phyloP scores from a whole-genome alignment of 83 land plant genomes.

The Thuja plicata region DNA sequence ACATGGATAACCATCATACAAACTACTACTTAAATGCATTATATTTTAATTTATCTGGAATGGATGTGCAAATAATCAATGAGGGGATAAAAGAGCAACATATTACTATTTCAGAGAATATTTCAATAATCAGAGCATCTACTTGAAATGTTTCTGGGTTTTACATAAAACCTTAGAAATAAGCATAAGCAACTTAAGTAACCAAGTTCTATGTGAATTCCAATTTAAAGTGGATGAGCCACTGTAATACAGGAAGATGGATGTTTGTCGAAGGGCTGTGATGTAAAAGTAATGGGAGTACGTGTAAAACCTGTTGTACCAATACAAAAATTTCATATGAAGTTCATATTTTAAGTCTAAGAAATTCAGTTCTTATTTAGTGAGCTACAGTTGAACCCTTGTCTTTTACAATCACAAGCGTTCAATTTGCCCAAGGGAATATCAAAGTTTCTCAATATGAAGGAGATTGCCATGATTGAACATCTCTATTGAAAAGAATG shows the following conservation, averaged over 20 bases:
- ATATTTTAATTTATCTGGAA: not conserved
- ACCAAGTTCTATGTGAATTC: not conserved
- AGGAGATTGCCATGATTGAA: no score
- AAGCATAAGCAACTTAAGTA: not conserved
- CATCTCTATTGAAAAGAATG: no score
- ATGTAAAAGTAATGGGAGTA: not conserved
- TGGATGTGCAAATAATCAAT: not conserved
- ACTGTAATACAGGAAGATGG: not conserved
- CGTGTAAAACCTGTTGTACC: not conserved
- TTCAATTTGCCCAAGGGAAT: no score
- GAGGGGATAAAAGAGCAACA: not conserved
- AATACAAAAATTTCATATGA: no score
- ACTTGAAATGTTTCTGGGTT: not conserved
- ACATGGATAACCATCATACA: not conserved
- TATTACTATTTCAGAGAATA: not conserved
- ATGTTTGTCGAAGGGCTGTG: not conserved
- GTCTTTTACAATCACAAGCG: no score
- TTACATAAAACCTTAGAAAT: not conserved
- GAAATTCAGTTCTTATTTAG: no score
- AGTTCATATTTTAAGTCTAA: no score
- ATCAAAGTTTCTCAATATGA: not conserved
- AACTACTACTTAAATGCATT: not conserved
- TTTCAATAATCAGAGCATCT: not conserved
- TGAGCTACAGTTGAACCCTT: no score
- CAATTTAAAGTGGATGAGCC: not conserved